Evolutionary conservation across 1,284 basidiomycete genomes (phyloP).

Genomic region (Wallemia hederae): DNA sequence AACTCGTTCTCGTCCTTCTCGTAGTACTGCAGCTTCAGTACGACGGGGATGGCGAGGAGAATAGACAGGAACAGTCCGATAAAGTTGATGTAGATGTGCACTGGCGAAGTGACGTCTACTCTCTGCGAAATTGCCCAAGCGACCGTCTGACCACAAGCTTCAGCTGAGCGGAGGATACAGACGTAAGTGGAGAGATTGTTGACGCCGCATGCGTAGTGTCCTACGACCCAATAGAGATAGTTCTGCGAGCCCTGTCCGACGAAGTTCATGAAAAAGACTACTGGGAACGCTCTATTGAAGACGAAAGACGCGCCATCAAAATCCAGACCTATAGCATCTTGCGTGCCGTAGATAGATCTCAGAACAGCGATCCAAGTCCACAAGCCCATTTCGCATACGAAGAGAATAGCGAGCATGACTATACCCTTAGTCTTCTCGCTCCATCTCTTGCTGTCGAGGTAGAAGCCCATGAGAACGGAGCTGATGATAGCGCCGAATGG

Average conservation of each 20-base stretch:
- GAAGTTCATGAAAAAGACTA: conserved; percentile 5
- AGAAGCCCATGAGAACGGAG: conserved; percentile 3
- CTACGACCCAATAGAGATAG: conserved; percentile 4
- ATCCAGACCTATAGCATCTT: not conserved
- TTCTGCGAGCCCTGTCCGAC: conserved; percentile 1
- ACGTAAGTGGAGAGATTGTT: conserved; percentile 3
- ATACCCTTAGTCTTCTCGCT: conserved; percentile 9
- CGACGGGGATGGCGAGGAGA: not conserved
- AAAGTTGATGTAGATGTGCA: conserved; percentile 3
- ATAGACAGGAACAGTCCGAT: conserved; percentile 2
- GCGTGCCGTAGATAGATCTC: conserved; percentile 7
- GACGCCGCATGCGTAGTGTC: conserved; percentile 3
- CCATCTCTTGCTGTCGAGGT: conserved; percentile 10
- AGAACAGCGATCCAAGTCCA: conserved; percentile 12
- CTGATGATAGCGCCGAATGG: not conserved
- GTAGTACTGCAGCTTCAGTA: not conserved
- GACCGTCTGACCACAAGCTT: conserved; percentile 4
- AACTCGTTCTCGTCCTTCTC: conserved; percentile 1
- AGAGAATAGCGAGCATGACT: conserved; percentile 9
- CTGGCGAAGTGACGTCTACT: not conserved
- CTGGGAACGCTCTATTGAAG: not conserved
- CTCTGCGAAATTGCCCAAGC: conserved; percentile 3
- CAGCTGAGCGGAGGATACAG: conserved; percentile 3
- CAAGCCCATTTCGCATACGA: conserved; percentile 8
- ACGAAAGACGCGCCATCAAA: conserved; percentile 1